Base-by-base conservation (phyloP, 495 filamentous ascomycete species). In the Penicillium paxilli region DNA sequence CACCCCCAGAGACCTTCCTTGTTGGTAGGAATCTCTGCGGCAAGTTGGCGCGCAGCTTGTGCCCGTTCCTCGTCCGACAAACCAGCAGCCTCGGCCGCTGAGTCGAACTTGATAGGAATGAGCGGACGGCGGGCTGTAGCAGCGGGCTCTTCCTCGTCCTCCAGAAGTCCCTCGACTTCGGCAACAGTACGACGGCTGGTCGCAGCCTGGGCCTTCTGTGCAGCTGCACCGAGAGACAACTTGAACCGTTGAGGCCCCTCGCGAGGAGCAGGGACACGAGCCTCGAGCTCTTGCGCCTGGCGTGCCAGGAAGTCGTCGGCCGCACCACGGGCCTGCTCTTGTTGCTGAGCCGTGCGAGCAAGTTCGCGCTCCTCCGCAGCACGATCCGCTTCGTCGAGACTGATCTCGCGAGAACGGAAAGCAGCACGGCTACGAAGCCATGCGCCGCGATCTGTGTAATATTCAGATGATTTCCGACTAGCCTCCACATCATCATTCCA, bases 211-310 rank as follows among this genome's bases (percentile, higher is more conserved):
- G 87, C 86, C 57, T 87, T 91, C 67, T 91, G 87, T 0, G 92
- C 92, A 1, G 90, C 90, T 4, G 90, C 89, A 49, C 92, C 91
- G 33, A 98, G 87, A 1, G 91, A 95, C 26, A 98, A 80, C 73
- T 95, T 97, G 83, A 98, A 96, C 44, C 87, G 88, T 67, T 91
- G 87, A 0, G 90, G 88, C 58, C 93, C 90, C 57, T 93, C 90
- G 30, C 78, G 72, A 8, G 86, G 84, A 26, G 81, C 77, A 57
- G 85, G 76, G 22, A 59, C 52, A 21, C 74, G 76, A 35, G 63
- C 52, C 64, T 89, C 87, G 67, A 97, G 80, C 64, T 96, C 93
- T 62, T 90, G 82, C 0, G 91, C 91, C 68, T 96, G 91, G 44
- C 87, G 84, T 49, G 90, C 90, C 21, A 98, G 83, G 86, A 97